These are phyloP conservation scores for Hibiscus mutabilis DNA, from an alignment of 345 rosid species.

Conservation along the genomic window DNA sequence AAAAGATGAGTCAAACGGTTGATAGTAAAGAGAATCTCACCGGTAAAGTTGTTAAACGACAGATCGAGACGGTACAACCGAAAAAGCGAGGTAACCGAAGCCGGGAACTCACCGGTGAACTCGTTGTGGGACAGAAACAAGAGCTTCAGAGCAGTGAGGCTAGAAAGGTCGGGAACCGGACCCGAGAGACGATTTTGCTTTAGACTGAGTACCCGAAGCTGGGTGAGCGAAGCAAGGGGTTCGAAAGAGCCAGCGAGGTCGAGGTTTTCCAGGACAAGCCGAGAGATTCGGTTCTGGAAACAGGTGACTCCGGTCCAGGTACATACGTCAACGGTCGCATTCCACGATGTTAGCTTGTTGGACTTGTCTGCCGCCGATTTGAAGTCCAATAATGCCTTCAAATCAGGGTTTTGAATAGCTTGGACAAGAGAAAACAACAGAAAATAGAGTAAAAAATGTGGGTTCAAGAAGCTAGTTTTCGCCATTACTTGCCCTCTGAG, in stretches of 20 bases:
- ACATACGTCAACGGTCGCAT: slow-evolving; percentile 45
- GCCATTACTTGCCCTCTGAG: slow-evolving; percentile 39
- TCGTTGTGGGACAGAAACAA: slow-evolving; percentile 65
- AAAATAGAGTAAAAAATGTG: slow-evolving; percentile 12
- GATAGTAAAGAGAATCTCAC: slow-evolving; percentile 44
- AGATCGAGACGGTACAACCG: slow-evolving; percentile 81
- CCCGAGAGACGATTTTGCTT: slow-evolving; percentile 62
- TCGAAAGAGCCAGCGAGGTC: slow-evolving; percentile 48
- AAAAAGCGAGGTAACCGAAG: slow-evolving; percentile 33
- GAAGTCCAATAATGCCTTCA: slow-evolving; percentile 43
- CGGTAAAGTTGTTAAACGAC: slow-evolving; percentile 68
- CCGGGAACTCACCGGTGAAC: slow-evolving; percentile 63
- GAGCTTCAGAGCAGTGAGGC: slow-evolving; percentile 63
- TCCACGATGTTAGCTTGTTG: slow-evolving; percentile 56
- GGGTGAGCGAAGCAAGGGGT: slow-evolving; percentile 44
- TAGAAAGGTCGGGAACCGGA: slow-evolving; percentile 52
- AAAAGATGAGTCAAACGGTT: slow-evolving; percentile 60
- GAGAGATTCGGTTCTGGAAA: slow-evolving; percentile 46
- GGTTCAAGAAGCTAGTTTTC: slow-evolving; percentile 16
- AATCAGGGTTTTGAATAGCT: slow-evolving; percentile 42
- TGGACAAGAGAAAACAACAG: slow-evolving; percentile 10
- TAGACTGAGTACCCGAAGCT: slow-evolving; percentile 76
- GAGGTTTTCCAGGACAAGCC: slow-evolving; percentile 63
- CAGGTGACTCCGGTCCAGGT: slow-evolving; percentile 72
- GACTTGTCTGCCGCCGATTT: slow-evolving; percentile 47